Evolutionary conservation across 306 rosid genomes (phyloP).

Genomic region (Vicia villosa): DNA sequence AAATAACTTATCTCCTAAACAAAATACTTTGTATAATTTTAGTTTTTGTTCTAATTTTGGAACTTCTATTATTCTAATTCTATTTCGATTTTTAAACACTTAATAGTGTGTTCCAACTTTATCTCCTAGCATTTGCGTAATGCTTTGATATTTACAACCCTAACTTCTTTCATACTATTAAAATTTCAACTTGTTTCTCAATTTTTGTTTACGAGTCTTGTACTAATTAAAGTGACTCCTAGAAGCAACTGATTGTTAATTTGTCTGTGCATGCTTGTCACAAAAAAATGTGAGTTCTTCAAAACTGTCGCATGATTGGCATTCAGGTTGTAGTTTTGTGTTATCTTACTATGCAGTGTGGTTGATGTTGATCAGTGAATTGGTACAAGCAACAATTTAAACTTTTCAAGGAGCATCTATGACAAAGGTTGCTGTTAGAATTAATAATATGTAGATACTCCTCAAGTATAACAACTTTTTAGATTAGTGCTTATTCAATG

Average conservation of each 20-base stretch:
- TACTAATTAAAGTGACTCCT: not conserved
- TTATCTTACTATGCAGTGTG: slow-evolving; percentile 58
- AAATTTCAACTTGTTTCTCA: not conserved
- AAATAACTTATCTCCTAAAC: not conserved
- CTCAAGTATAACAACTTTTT: no score
- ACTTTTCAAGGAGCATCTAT: slow-evolving; percentile 74
- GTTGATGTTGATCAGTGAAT: slow-evolving; percentile 53
- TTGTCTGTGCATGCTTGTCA: not conserved
- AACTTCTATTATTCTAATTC: not conserved
- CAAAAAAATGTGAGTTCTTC: not conserved
- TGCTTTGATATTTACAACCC: no score
- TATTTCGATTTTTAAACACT: not conserved
- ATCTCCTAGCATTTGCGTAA: no score
- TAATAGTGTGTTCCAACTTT: not conserved
- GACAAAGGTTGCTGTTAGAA: no score
- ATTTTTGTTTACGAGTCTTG: not conserved
- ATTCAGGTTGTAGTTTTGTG: slow-evolving; percentile 26
- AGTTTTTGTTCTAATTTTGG: not conserved
- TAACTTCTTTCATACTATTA: not conserved
- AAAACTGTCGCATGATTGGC: not conserved
- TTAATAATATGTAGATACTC: no score
- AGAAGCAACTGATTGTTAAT: not conserved
- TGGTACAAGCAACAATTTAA: slow-evolving; percentile 91
- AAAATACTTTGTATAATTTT: not conserved
- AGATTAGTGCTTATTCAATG: no score